Evolutionary conservation across 2,329 filamentous ascomycete species (phyloP).

Genomic region (Pseudogymnoascus sp.): DNA sequence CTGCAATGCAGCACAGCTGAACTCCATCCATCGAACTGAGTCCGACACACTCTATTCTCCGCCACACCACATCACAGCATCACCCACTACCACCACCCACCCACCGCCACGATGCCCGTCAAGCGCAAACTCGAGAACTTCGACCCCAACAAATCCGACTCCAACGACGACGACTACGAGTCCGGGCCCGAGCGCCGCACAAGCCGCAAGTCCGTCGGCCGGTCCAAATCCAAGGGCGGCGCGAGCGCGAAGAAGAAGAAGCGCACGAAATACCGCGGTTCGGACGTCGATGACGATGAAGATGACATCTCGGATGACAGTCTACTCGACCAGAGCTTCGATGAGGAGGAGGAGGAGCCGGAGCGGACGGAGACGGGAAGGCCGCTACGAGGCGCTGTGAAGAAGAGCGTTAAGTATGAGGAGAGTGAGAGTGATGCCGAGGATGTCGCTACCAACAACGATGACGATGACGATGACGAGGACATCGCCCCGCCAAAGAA

Average conservation of each 20-base stretch:
- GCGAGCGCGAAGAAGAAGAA: slow-evolving; percentile 31
- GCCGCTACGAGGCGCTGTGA: slow-evolving; percentile 39
- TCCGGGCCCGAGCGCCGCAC: slow-evolving; percentile 41
- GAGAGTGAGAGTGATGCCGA: slow-evolving; percentile 36
- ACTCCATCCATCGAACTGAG: not conserved
- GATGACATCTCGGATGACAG: slow-evolving; percentile 40
- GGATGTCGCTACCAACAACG: slow-evolving; percentile 13
- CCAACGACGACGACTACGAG: slow-evolving; percentile 58
- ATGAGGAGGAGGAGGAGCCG: slow-evolving; percentile 33
- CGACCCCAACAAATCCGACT: slow-evolving; percentile 58
- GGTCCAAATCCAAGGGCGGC: slow-evolving; percentile 22
- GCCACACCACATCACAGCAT: not conserved
- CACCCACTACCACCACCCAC: not conserved
- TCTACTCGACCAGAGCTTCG: slow-evolving; percentile 39
- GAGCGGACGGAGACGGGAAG: slow-evolving; percentile 38
- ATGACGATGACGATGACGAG: slow-evolving; percentile 11
- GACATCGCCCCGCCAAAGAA: slow-evolving; percentile 9
- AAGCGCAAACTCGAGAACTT: slow-evolving; percentile 51
- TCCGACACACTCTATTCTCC: not conserved
- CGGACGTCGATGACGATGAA: slow-evolving; percentile 54
- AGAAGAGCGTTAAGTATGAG: slow-evolving; percentile 38
- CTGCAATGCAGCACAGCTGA: slow-evolving; percentile 7
- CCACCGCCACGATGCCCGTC: not conserved
- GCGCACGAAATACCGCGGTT: slow-evolving; percentile 43
- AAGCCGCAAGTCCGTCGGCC: slow-evolving; percentile 30